phyloP scores from a whole-genome alignment of 1,139 yeast species.

The Sugiyamaella japonica region DNA sequence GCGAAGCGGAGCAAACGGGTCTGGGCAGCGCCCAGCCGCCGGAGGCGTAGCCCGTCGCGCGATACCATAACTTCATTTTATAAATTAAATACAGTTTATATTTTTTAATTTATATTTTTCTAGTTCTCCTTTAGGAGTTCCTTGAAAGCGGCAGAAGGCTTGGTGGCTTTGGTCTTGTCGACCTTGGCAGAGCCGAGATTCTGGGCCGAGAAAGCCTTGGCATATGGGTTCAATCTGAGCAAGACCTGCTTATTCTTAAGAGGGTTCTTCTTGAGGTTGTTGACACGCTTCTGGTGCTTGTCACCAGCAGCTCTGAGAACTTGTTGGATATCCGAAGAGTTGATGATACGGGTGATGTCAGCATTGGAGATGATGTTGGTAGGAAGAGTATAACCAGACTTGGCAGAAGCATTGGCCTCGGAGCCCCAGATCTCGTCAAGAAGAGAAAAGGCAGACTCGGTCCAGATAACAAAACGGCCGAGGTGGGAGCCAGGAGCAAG shows the following conservation, averaged over 20 bases:
- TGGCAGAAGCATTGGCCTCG: slow-evolving; percentile 78
- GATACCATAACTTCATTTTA: slow-evolving; percentile 8
- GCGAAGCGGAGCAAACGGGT: too few species aligned
- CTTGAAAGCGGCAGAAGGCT: slow-evolving; percentile 31
- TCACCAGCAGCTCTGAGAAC: slow-evolving; percentile 97
- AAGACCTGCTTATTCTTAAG: slow-evolving; percentile 99
- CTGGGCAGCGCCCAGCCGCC: too few species aligned
- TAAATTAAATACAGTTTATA: slow-evolving; percentile 10
- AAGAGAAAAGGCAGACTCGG: slow-evolving; percentile 96
- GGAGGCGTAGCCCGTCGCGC: background rate
- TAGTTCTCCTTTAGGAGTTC: slow-evolving; percentile 30
- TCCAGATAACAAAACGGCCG: slow-evolving; percentile 99
- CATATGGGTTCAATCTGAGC: slow-evolving; percentile 99
- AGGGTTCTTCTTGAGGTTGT: slow-evolving; percentile 99
- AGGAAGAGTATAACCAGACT: slow-evolving; percentile 92
- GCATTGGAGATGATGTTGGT: slow-evolving; percentile 90
- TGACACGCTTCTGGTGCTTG: slow-evolving; percentile 88
- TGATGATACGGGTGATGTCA: slow-evolving; percentile 95
- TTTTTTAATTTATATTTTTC: slow-evolving; percentile 11
- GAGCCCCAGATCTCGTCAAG: slow-evolving; percentile 98
- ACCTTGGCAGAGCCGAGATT: slow-evolving; percentile 86
- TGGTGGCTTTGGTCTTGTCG: slow-evolving; percentile 48
- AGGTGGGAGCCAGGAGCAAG: slow-evolving; percentile 99
- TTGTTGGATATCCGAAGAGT: slow-evolving; percentile 98
- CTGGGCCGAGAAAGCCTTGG: slow-evolving; percentile 92